These are phyloP conservation scores for Pontederia crassipes DNA, from an alignment of 176 grass and related monocot species.

Conservation along the genomic window DNA sequence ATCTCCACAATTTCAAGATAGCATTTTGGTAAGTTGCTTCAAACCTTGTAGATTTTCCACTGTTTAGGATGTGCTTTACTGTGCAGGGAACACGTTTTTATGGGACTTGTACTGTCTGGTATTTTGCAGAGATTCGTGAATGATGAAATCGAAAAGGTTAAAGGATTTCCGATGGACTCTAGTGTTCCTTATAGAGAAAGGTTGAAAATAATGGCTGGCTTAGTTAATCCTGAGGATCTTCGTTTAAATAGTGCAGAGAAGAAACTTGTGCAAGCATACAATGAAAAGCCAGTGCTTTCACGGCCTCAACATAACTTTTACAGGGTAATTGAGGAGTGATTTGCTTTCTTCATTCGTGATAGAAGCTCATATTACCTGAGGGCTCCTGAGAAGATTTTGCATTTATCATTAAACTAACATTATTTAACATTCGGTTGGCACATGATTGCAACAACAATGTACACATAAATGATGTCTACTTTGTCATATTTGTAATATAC, in stretches of 20 bases:
- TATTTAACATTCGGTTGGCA: too few species aligned
- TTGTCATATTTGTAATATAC: background rate
- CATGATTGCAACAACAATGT: too few species aligned
- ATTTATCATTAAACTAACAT: background rate
- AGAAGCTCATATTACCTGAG: background rate
- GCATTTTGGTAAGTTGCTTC: constrained; percentile 52
- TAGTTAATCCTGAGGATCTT: constrained; percentile 75
- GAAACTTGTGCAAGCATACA: constrained; percentile 79
- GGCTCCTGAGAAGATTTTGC: background rate
- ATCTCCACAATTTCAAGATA: constrained; percentile 66
- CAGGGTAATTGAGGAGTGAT: constrained; percentile 24
- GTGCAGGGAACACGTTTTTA: too few species aligned
- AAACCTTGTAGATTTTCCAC: background rate
- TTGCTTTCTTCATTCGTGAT: background rate
- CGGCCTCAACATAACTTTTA: constrained; percentile 89
- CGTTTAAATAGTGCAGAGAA: constrained; percentile 62
- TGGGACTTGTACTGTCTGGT: background rate
- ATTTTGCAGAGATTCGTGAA: constrained; percentile 48
- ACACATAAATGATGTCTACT: too few species aligned
- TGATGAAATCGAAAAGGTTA: constrained; percentile 77
- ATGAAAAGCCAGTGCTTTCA: constrained; percentile 77
- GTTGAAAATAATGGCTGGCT: constrained; percentile 77
- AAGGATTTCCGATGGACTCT: constrained; percentile 64
- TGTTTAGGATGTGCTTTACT: too few species aligned
- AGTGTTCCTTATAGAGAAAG: constrained; percentile 62